Evolutionary conservation across 805 yeast species (phyloP).

Genomic region (Ogataea philodendri): DNA sequence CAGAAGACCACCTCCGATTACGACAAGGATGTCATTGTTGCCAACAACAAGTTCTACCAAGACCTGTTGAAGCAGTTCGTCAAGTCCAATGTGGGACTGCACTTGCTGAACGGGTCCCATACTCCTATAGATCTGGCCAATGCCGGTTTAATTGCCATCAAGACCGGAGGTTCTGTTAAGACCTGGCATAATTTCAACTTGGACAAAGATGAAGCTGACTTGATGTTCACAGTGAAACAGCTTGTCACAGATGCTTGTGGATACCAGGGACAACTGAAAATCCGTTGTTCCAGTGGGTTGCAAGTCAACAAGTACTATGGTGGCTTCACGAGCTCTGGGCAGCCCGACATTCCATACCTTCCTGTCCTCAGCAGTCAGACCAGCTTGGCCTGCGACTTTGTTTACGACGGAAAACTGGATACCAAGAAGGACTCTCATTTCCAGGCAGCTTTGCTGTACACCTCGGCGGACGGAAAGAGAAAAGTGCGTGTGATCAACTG

Average conservation of each 20-base stretch:
- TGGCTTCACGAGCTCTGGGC: slow-evolving; percentile 40
- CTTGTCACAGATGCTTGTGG: slow-evolving; percentile 56
- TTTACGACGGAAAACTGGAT: slow-evolving; percentile 72
- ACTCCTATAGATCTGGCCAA: slow-evolving; percentile 69
- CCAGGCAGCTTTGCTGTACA: slow-evolving; percentile 86
- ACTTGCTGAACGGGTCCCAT: slow-evolving; percentile 66
- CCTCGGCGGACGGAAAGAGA: slow-evolving; percentile 71
- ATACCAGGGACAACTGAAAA: slow-evolving; percentile 76
- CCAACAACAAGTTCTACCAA: slow-evolving; percentile 61
- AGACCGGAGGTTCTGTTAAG: slow-evolving; percentile 69
- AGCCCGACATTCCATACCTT: slow-evolving; percentile 60
- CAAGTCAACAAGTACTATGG: slow-evolving; percentile 79
- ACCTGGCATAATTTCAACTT: slow-evolving; percentile 66
- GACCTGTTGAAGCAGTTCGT: slow-evolving; percentile 57
- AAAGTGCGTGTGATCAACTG: slow-evolving; percentile 85
- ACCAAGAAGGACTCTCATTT: slow-evolving; percentile 78
- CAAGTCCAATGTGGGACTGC: slow-evolving; percentile 65
- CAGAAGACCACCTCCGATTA: slow-evolving; percentile 39
- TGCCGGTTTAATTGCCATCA: slow-evolving; percentile 57
- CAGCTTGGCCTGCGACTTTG: slow-evolving; percentile 66
- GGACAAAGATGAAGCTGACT: slow-evolving; percentile 63
- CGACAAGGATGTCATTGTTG: slow-evolving; percentile 49
- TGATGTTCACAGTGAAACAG: slow-evolving; percentile 58
- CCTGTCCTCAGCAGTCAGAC: slow-evolving; percentile 64
- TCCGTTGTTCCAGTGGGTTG: slow-evolving; percentile 84